These are phyloP conservation scores for Actinidia polygama DNA, from an alignment of 179 eudicot genomes.

Conservation along the genomic window DNA sequence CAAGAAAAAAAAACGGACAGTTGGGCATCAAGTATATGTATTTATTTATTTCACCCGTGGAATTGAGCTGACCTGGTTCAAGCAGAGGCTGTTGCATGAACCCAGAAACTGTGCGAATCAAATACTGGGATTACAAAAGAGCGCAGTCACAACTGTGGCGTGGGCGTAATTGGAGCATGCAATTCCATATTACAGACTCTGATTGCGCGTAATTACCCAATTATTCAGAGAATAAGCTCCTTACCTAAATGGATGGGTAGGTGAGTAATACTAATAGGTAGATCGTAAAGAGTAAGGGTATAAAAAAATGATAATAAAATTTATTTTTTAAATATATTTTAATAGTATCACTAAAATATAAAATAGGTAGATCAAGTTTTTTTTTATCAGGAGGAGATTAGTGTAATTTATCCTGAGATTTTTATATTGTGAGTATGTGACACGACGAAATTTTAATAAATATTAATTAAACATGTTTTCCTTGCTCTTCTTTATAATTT, in stretches of 20 bases:
- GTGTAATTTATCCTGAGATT: too few relatives aligned
- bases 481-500: too few relatives aligned
- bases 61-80: constrained; percentile 19
- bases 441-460: too few relatives aligned
- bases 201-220: background rate
- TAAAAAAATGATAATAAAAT: background rate
- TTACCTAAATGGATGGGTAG: too few relatives aligned
- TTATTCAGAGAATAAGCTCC: too few relatives aligned
- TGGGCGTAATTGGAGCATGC: background rate
- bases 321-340: background rate
- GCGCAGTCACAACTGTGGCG: background rate
- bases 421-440: too few relatives aligned
- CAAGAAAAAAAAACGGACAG: background rate
- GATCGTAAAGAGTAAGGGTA: background rate
- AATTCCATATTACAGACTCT: background rate
- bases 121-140: background rate
- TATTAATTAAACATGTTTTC: too few relatives aligned
- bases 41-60: background rate
- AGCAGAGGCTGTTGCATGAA: constrained; percentile 14
- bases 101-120: background rate
- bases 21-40: too few relatives aligned
- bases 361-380: too few relatives aligned
- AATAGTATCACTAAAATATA: too few relatives aligned
- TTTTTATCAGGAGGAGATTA: too few relatives aligned
- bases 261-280: too few relatives aligned